phyloP scores from a whole-genome alignment of 2,329 filamentous ascomycete species.

The Coleophoma eucalyptorum region DNA sequence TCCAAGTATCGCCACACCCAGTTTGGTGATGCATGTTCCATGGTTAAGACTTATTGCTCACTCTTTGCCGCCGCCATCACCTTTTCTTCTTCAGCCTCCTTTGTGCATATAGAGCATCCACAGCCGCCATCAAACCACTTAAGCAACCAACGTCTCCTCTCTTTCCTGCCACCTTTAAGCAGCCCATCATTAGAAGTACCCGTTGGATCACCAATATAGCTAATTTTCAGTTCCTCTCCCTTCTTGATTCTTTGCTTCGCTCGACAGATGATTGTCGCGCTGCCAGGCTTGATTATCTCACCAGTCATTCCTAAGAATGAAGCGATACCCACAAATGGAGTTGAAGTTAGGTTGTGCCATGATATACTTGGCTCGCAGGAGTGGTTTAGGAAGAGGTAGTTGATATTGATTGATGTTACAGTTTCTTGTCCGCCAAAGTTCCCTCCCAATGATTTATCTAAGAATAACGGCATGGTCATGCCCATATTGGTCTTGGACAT shows the following conservation, averaged over 20 bases:
- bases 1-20: too few relatives aligned
- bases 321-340: neutral
- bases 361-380: constrained; percentile 19
- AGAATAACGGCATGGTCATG: too few relatives aligned
- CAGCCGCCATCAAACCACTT: constrained; percentile 25
- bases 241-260: constrained; percentile 17
- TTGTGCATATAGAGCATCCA: constrained; percentile 18
- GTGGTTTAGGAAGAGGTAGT: constrained; percentile 26
- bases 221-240: constrained; percentile 23
- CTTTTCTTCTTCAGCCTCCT: constrained; percentile 5
- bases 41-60: too few relatives aligned
- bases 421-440: neutral
- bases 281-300: constrained; percentile 13
- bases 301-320: constrained; percentile 1
- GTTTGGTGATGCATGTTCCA: too few relatives aligned
- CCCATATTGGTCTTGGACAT: neutral
- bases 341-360: constrained; percentile 15
- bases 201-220: constrained; percentile 19
- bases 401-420: constrained; percentile 14
- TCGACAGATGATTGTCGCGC: constrained; percentile 12
- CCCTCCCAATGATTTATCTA: neutral
- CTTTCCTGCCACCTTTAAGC: constrained; percentile 1
- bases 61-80: too few relatives aligned
- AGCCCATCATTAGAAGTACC: neutral
- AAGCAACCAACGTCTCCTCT: constrained; percentile 9